Conservation (phyloP, 441 rosid species). For the Adansonia rubrostipa region DNA sequence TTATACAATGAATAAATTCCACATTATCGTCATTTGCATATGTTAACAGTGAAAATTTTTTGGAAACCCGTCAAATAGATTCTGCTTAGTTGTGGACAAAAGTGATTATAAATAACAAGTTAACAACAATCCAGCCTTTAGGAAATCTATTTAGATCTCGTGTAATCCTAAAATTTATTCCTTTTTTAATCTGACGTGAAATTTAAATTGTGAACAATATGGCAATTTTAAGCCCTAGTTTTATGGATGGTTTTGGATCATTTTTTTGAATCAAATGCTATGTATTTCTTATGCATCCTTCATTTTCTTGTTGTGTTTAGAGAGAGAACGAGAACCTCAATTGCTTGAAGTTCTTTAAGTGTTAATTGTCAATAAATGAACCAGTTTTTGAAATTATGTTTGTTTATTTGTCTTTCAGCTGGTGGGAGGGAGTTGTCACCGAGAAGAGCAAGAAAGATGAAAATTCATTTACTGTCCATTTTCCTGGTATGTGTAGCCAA, state of each 20-base stretch:
- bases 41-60: background rate
- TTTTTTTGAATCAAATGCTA: background rate
- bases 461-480: constrained; percentile 62
- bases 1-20: background rate
- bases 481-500: constrained; percentile 64
- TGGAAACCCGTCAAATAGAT: background rate
- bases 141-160: background rate
- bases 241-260: constrained; percentile 10
- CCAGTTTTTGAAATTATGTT: constrained; percentile 20
- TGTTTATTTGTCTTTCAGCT: constrained; percentile 53
- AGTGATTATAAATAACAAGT: constrained; percentile 3
- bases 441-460: constrained; percentile 87
- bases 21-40: background rate
- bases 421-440: constrained; percentile 89
- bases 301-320: constrained; percentile 3
- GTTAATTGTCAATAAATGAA: constrained; percentile 1
- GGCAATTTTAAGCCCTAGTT: background rate
- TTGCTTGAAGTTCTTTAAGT: background rate
- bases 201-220: background rate
- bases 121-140: background rate
- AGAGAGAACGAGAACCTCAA: constrained; percentile 1
- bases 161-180: background rate
- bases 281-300: background rate
- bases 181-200: background rate
- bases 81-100: background rate